Conservation (phyloP, 2,329 filamentous ascomycete species). For the Penicillium sp. region DNA sequence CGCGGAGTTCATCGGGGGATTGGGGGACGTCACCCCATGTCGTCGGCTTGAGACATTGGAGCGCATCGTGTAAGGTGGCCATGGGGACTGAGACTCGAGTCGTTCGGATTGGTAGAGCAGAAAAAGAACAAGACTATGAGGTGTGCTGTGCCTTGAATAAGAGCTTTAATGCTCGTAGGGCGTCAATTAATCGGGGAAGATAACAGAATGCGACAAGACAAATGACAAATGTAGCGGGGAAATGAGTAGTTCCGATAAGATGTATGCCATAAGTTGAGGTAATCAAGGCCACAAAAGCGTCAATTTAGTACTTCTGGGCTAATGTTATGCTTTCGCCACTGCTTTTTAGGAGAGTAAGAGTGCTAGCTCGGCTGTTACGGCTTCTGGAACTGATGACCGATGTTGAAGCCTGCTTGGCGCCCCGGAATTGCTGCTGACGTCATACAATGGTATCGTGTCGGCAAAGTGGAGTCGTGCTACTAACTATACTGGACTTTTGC, state of each 20-base stretch:
- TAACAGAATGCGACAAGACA: background rate
- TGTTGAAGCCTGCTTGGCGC: background rate
- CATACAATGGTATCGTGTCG: background rate
- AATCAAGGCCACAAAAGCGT: background rate
- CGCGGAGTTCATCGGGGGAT: slow-evolving; percentile 50
- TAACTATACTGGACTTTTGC: background rate
- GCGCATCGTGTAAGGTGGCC: slow-evolving; percentile 59
- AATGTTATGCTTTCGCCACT: background rate
- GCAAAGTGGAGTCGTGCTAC: background rate
- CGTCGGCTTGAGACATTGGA: slow-evolving; percentile 58
- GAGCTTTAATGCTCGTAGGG: background rate
- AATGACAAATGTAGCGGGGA: background rate
- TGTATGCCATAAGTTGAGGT: background rate
- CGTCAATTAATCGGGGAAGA: background rate
- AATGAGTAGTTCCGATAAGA: background rate
- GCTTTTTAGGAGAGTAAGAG: background rate
- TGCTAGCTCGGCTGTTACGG: background rate
- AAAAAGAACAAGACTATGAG: background rate
- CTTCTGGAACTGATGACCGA: background rate
- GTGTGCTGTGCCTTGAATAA: background rate
- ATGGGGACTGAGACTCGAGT: slow-evolving; percentile 39
- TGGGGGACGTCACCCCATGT: slow-evolving; percentile 53
- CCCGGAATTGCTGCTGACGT: background rate
- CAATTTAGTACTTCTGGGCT: background rate
- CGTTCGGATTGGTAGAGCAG: background rate